Evolutionary conservation across 768 basidiomycete species (phyloP).

Genomic region (Lentinula guzmanii): DNA sequence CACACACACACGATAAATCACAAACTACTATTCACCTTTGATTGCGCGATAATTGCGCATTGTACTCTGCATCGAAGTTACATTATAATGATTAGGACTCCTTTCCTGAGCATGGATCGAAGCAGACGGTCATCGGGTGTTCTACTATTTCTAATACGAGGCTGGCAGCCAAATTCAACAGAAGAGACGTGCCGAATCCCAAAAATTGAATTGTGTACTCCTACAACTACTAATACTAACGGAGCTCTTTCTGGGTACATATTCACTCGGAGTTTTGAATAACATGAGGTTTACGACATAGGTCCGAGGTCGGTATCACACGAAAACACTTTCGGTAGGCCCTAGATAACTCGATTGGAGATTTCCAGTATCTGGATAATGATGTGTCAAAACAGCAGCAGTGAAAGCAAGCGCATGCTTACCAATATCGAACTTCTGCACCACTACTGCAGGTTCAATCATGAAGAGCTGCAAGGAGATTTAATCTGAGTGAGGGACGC

Average conservation of each 20-base stretch:
- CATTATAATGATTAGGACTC: too few relatives aligned
- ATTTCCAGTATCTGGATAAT: slow-evolving; percentile 45
- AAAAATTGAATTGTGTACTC: not conserved
- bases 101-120: not conserved
- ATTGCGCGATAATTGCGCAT: too few relatives aligned
- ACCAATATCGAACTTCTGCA: slow-evolving; percentile 61
- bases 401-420: slow-evolving; percentile 13
- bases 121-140: not conserved
- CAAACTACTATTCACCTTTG: too few relatives aligned
- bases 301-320: slow-evolving; percentile 6
- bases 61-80: too few relatives aligned
- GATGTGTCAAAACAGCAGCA: not conserved
- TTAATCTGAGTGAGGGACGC: not conserved
- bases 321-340: slow-evolving; percentile 48
- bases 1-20: too few relatives aligned
- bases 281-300: not conserved
- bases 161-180: too few relatives aligned
- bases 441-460: slow-evolving; percentile 53
- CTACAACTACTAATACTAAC: not conserved
- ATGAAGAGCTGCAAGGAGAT: slow-evolving; percentile 34
- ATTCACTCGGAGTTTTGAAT: not conserved
- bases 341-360: slow-evolving; percentile 54
- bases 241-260: not conserved
- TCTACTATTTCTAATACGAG: too few relatives aligned
- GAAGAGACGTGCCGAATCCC: not conserved